Base-by-base conservation (phyloP, 177 flowering plant species). In the Vitis hybrid region DNA sequence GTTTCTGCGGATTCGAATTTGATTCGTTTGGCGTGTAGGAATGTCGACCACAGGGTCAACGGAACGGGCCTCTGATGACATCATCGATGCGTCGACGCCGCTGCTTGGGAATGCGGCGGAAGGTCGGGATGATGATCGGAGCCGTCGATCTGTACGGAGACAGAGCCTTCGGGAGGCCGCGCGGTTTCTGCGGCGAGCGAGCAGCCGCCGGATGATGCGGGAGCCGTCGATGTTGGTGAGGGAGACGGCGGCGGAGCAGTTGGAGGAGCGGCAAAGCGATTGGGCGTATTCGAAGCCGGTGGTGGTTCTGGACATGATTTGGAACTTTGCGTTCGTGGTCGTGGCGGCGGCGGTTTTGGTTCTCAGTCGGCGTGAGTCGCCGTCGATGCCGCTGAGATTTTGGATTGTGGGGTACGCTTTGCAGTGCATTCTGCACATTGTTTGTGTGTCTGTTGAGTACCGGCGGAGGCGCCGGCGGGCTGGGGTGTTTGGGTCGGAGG, bases 231-330 rank as follows among this genome's bases (percentile, higher is more conserved):
- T 73, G 58, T 6, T 72, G 48, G 84, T 83, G 11, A 66, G 86
- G 15, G 84, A 83, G 62, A 54, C 84, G 52, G 86, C 86, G 13
- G 82, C 82, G 3, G 78, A 77, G 74, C 84, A 83, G 55, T 67
- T 83, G 65, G 86, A 81, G 67, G 86, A 83, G 72, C 76, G 86
- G 6, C 86, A 75, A 15, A 70, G 77, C 62, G 84, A 81, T 61
- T 83, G 86, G 86, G 86, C 84, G 9, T 81, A 81, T 64, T 83
- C 84, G 18, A 72, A 67, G 70, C 84, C 86, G 19, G 64, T 83
- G 52, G 84, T 83, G 21, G 49, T 79, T 13, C 75, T 83, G 9
- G 86, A 83, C 68, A 72, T 81, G 4, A 21, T 78, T 12, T 83
- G 86, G 84, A 83, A 83, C 74, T 21, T 74, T 11, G 72, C 77